A percentile compares a stretch with the other conserved stretches of the same genome.
Conservation (phyloP, 164 flowering plant genomes). For the Chimonanthus praecox region DNA sequence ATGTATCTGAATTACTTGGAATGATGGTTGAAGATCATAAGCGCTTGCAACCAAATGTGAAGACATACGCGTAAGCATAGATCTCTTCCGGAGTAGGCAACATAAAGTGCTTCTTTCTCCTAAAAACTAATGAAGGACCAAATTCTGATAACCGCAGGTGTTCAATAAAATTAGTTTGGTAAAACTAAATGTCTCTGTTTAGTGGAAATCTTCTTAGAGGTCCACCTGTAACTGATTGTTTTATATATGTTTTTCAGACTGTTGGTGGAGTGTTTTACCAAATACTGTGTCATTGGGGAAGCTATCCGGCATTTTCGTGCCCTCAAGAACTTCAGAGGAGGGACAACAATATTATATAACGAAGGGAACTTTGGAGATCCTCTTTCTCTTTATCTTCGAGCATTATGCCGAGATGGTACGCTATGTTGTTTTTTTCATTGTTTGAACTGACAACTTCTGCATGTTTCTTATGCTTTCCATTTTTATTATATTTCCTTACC, state of each 20-base stretch:
- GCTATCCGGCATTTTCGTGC: conserved; percentile 98
- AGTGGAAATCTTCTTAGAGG: not conserved
- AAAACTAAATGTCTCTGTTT: not conserved
- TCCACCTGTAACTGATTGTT: not conserved
- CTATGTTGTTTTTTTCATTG: not conserved
- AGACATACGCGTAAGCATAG: conserved; percentile 77
- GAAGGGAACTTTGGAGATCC: conserved; percentile 94
- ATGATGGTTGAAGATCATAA: conserved; percentile 98
- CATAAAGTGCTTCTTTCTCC: not conserved
- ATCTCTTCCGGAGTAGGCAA: conserved; percentile 2
- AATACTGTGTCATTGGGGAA: conserved; percentile 77
- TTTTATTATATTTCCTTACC: not conserved
- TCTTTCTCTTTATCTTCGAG: conserved; percentile 88
- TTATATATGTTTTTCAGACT: conserved; percentile 42
- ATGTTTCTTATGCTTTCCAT: not conserved
- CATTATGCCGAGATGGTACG: conserved; percentile 90
- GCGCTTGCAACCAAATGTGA: conserved; percentile 86
- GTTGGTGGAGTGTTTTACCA: conserved; percentile 93
- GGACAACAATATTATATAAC: conserved; percentile 58
- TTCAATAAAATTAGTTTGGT: not conserved
- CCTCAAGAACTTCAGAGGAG: conserved; percentile 66
- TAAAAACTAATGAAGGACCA: no score
- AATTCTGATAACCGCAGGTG: not conserved
- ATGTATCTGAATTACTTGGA: conserved; percentile 95
- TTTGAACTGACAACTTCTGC: not conserved